Percentiles rank a stretch among this genome's conserved stretches.
phyloP scores from a whole-genome alignment of 2,329 filamentous ascomycete genomes.

The Drechslerella coelobrocha region DNA sequence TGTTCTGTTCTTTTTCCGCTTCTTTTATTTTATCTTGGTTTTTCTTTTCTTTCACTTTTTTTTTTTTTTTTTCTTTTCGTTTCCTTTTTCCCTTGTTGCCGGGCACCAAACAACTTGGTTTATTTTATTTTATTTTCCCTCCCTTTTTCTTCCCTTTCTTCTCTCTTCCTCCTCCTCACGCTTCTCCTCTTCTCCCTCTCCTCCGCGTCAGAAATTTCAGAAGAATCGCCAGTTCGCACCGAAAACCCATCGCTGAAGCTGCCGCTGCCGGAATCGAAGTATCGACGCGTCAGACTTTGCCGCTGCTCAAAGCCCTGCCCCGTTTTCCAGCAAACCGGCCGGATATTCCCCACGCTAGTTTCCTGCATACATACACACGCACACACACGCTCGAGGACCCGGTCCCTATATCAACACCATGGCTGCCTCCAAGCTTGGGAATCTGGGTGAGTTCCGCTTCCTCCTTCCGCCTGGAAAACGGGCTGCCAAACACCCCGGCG shows the following conservation, averaged over 20 bases:
- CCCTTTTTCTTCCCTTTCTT: constrained; percentile 8
- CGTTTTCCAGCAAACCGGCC: constrained; percentile 7
- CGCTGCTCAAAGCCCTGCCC: constrained; percentile 11
- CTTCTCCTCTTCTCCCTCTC: constrained; percentile 11
- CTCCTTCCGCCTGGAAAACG: constrained; percentile 14
- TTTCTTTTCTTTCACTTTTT: constrained; percentile 26
- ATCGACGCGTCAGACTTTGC: constrained; percentile 14
- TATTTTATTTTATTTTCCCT: neutral
- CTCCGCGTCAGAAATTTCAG: constrained; percentile 26
- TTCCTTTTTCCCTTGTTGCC: neutral
- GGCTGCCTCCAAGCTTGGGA: constrained; percentile 48
- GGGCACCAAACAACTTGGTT: no score
- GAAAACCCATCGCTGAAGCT: constrained; percentile 22
- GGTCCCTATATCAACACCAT: no score
- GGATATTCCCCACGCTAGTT: no score
- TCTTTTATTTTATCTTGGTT: constrained; percentile 30
- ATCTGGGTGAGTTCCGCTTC: constrained; percentile 49
- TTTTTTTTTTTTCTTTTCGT: constrained; percentile 17
- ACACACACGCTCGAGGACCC: no score
- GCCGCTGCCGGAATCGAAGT: constrained; percentile 16
- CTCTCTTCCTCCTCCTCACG: constrained; percentile 14
- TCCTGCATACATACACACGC: no score
- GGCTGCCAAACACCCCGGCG: constrained; percentile 14
- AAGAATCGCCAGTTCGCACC: constrained; percentile 13
- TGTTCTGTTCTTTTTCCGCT: constrained; percentile 14